Percentiles rank a stretch among this genome's conserved stretches.
Conservation (phyloP, 2,329 filamentous ascomycete genomes). For the Cadophora sp. region DNA sequence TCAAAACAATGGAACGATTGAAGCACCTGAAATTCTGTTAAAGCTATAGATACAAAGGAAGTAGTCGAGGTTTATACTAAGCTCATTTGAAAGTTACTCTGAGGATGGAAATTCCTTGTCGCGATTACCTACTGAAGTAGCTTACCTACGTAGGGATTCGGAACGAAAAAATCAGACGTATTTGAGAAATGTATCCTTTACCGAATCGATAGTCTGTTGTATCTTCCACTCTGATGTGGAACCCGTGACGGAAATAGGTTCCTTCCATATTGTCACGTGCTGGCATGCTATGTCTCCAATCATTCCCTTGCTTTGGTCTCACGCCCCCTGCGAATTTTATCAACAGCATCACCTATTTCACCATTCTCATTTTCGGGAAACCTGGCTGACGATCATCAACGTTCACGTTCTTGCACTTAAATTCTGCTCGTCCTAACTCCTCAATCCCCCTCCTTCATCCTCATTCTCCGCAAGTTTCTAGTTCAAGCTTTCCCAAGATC, state of each 20-base stretch:
- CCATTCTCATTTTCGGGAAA: not conserved
- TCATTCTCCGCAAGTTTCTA: not conserved
- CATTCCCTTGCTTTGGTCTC: constrained; percentile 3
- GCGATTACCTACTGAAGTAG: no score
- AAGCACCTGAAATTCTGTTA: no score
- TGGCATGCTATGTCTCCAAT: not conserved
- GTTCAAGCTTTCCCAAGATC: not conserved
- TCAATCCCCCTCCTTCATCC: not conserved
- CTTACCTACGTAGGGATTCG: constrained; percentile 27
- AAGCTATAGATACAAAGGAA: no score
- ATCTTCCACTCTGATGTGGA: no score
- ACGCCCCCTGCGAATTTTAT: constrained; percentile 2
- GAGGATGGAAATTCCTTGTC: no score
- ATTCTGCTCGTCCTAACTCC: not conserved
- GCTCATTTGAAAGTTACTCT: no score
- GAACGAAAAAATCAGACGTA: constrained; percentile 23
- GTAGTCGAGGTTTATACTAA: no score
- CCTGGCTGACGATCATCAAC: not conserved
- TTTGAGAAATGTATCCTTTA: constrained; percentile 32
- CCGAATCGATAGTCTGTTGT: no score
- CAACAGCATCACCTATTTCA: constrained; percentile 1
- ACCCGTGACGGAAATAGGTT: no score
- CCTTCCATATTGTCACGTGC: not conserved
- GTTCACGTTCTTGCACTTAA: not conserved
- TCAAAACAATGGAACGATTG: no score